Evolutionary conservation across 139 green algal genomes (phyloP).

Genomic region (Chlamydomonas incerta): DNA sequence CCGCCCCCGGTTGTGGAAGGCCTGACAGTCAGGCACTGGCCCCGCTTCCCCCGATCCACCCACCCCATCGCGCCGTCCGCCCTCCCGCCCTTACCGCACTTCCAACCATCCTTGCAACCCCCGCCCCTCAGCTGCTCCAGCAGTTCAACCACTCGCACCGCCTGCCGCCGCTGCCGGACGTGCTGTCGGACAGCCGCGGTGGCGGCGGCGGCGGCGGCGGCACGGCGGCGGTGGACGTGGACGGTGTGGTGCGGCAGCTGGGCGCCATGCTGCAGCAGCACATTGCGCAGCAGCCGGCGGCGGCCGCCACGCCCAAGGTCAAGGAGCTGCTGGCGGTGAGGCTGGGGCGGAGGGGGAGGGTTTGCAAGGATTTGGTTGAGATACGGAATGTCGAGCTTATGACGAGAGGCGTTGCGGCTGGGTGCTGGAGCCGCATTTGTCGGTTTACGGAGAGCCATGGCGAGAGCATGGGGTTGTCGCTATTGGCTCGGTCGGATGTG

Average conservation of each 20-base stretch:
- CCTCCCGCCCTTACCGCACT: no score
- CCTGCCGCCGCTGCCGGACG: conserved; percentile 55
- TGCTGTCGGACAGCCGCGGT: conserved; percentile 1
- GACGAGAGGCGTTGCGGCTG: no score
- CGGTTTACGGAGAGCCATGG: no score
- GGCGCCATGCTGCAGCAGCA: conserved; percentile 18
- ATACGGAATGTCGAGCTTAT: no score
- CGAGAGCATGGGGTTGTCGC: no score
- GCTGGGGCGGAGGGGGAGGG: background rate
- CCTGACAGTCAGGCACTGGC: no score
- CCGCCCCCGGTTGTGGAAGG: background rate
- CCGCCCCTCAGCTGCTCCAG: conserved; percentile 51
- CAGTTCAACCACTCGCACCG: conserved; percentile 41
- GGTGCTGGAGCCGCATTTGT: no score
- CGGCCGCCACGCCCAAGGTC: conserved; percentile 7
- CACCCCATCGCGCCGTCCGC: no score
- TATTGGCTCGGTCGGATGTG: no score
- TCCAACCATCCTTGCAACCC: no score
- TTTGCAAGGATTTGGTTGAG: no score
- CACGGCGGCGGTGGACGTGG: conserved; percentile 13
- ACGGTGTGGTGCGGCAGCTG: conserved; percentile 35
- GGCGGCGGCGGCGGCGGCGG: background rate
- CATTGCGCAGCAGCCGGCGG: conserved; percentile 32
- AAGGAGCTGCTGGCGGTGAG: conserved; percentile 35
- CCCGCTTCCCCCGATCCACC: no score